Evolutionary conservation across 441 rosid species (phyloP).

Genomic region (Erodium moschatum): DNA sequence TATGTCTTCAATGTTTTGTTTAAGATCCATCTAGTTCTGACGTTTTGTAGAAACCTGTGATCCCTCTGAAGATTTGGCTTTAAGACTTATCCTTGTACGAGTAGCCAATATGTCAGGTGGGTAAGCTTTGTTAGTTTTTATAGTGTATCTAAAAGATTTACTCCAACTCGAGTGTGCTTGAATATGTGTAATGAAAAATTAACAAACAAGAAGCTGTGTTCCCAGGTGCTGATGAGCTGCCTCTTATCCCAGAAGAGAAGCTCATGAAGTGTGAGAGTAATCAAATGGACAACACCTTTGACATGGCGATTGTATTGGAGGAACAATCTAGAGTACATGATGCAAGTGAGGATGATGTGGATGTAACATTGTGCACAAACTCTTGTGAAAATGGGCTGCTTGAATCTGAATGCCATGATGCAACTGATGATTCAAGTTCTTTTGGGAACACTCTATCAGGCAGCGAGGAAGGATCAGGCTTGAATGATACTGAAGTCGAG

Average conservation of each 20-base stretch:
- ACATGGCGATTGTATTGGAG: conserved; percentile 22
- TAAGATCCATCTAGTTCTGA: too few species aligned
- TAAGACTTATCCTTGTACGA: too few species aligned
- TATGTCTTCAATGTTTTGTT: too few species aligned
- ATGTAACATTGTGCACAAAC: conserved; percentile 9
- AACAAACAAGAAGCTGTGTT: too few species aligned
- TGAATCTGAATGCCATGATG: conserved; percentile 13
- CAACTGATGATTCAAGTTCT: conserved; percentile 65
- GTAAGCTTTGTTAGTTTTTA: too few species aligned
- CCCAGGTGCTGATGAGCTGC: neutral
- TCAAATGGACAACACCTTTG: conserved; percentile 31
- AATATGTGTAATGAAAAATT: too few species aligned
- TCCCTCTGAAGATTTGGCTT: too few species aligned
- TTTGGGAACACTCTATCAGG: conserved; percentile 52
- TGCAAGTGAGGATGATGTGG: conserved; percentile 27
- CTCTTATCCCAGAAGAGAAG: conserved; percentile 26
- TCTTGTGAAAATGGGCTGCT: neutral
- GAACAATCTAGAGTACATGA: conserved; percentile 12
- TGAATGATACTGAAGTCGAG: conserved; percentile 61
- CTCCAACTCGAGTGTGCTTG: too few species aligned
- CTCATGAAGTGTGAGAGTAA: conserved; percentile 30
- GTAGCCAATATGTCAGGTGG: too few species aligned
- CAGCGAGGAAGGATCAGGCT: conserved; percentile 26
- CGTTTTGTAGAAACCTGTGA: too few species aligned
- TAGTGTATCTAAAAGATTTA: too few species aligned